phyloP scores from a whole-genome alignment of 1,139 yeast species.

The Candida pseudocylindracea region DNA sequence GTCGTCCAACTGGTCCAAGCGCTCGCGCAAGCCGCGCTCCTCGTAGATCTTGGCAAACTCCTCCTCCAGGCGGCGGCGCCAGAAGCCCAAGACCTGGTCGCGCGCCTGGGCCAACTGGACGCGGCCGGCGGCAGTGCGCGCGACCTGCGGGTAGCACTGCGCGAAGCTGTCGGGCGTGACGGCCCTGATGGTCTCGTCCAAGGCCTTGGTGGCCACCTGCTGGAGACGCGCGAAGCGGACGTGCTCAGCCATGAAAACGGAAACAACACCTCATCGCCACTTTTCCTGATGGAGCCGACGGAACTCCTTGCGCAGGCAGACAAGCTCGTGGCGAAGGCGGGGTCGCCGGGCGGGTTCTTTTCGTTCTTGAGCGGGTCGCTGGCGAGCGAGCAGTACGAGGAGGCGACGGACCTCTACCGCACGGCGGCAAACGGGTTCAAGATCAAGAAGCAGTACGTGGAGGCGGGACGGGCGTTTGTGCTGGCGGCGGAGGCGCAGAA shows the following conservation, averaged over 20 bases:
- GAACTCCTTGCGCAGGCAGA: constrained; percentile 21
- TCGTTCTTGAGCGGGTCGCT: constrained; percentile 55
- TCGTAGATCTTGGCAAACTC: constrained; percentile 47
- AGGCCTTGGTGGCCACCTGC: constrained; percentile 39
- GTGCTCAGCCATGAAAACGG: background rate
- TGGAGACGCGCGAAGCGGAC: constrained; percentile 29
- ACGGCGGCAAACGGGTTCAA: constrained; percentile 85
- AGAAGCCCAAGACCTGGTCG: constrained; percentile 34
- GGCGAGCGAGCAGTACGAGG: constrained; percentile 49
- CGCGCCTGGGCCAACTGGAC: constrained; percentile 32
- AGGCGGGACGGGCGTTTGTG: constrained; percentile 70
- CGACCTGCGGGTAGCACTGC: constrained; percentile 45
- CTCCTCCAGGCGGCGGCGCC: constrained; percentile 30
- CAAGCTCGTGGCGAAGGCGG: constrained; percentile 10
- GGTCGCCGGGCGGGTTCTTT: constrained; percentile 55
- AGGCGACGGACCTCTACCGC: constrained; percentile 73
- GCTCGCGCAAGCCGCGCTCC: constrained; percentile 35
- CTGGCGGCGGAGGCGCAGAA: constrained; percentile 69
- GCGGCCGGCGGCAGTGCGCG: constrained; percentile 24
- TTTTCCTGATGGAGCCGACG: constrained; percentile 12
- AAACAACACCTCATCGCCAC: background rate
- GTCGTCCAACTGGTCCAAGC: constrained; percentile 44
- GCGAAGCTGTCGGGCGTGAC: constrained; percentile 35
- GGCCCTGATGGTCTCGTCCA: constrained; percentile 38
- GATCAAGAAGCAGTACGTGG: constrained; percentile 41